phyloP scores from a whole-genome alignment of 371 early-diverging fungal genomes.

The Rhizopus microsporus region DNA sequence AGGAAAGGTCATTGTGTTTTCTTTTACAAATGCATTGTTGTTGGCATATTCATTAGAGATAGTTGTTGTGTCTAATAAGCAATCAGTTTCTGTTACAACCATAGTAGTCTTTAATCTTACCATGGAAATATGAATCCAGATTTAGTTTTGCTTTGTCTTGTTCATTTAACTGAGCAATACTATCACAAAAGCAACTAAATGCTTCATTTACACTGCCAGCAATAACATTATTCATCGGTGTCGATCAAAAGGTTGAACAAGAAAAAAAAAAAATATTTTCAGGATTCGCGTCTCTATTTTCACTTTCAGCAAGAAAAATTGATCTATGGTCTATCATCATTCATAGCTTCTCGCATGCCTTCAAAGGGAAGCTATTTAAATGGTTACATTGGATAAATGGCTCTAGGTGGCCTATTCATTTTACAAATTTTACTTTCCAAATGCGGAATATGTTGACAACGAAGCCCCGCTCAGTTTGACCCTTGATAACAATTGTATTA shows the following conservation, averaged over 20 bases:
- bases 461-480: neutral
- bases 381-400: too few species aligned
- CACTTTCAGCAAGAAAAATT: neutral
- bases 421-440: too few species aligned
- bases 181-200: neutral
- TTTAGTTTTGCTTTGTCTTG: constrained; percentile 2
- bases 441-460: too few species aligned
- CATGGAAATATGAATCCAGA: constrained; percentile 1
- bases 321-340: too few species aligned
- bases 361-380: too few species aligned
- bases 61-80: neutral
- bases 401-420: too few species aligned
- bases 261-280: constrained; percentile 1
- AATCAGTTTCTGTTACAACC: neutral
- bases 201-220: constrained; percentile 2
- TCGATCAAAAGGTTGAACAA: neutral
- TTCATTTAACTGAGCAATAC: constrained; percentile 1
- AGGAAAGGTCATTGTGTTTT: neutral
- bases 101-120: neutral
- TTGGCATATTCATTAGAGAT: neutral
- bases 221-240: constrained; percentile 4
- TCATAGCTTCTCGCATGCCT: neutral
- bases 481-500: neutral
- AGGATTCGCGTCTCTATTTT: neutral
- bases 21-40: neutral